phyloP scores from a whole-genome alignment of 2,329 filamentous ascomycete species.

The Grosmannia clavigera region DNA sequence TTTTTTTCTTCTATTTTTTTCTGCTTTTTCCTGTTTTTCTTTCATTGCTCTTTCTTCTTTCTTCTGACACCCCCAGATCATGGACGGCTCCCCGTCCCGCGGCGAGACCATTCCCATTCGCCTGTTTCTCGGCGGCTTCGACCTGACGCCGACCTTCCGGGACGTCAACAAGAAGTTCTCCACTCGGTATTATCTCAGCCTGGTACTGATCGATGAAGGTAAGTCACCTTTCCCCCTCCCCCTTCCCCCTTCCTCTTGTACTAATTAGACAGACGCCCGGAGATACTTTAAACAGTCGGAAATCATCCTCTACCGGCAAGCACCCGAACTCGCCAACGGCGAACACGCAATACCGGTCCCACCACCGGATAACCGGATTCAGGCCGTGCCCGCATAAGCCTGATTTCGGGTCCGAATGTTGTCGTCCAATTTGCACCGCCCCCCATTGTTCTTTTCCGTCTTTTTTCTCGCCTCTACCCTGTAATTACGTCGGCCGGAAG shows the following conservation, averaged over 20 bases:
- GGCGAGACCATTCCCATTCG: conserved; percentile 92
- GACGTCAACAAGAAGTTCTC: conserved; percentile 99
- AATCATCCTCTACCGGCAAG: conserved; percentile 89
- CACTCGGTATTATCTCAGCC: conserved; percentile 89
- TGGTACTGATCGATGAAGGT: conserved; percentile 94
- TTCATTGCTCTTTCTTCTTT: not conserved
- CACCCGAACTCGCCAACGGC: conserved; percentile 40
- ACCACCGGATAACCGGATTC: conserved; percentile 33
- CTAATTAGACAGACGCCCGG: conserved; percentile 57
- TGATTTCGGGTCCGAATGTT: not conserved
- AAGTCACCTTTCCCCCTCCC: conserved; percentile 16
- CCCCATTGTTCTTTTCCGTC: not conserved
- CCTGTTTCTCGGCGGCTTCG: conserved; percentile 93
- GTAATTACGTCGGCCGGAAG: not conserved
- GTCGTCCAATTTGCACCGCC: not conserved
- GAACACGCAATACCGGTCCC: conserved; percentile 25
- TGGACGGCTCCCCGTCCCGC: conserved; percentile 97
- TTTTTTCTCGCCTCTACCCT: not conserved
- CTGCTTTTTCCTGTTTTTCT: not conserved
- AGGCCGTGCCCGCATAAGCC: conserved; percentile 24
- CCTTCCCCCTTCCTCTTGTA: not conserved
- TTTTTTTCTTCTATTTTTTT: not conserved
- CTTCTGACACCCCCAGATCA: conserved; percentile 50
- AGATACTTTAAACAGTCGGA: conserved; percentile 99
- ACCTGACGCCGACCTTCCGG: conserved; percentile 93